A percentile compares a stretch with the other conserved stretches of the same genome.
Conservation (phyloP, 2,329 filamentous ascomycete genomes). For the Ilyonectria destructans region DNA sequence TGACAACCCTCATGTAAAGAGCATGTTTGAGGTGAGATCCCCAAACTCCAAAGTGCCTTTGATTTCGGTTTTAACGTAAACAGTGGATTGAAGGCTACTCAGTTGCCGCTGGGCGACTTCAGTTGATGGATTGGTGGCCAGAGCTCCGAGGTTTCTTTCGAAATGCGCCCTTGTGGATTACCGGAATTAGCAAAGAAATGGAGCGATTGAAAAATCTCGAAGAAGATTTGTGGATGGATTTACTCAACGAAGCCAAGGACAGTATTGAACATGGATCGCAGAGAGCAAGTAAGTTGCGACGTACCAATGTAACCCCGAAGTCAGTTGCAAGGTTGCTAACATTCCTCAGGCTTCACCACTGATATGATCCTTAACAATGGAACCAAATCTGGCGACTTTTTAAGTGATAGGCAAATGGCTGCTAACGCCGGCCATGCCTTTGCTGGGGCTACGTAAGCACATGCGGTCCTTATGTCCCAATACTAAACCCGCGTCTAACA, state of each 20-base stretch:
- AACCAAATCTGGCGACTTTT: slow-evolving; percentile 3
- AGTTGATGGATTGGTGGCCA: slow-evolving; percentile 27
- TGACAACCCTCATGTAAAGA: slow-evolving; percentile 8
- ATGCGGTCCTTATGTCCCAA: not conserved
- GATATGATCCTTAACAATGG: slow-evolving; percentile 21
- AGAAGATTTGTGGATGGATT: slow-evolving; percentile 16
- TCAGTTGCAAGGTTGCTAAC: not conserved
- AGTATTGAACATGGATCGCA: slow-evolving; percentile 16
- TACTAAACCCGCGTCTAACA: not conserved
- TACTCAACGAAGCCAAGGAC: slow-evolving; percentile 10
- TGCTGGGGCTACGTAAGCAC: slow-evolving; percentile 9
- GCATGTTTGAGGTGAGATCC: slow-evolving; percentile 12
- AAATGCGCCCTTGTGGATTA: slow-evolving; percentile 13
- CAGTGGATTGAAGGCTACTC: slow-evolving; percentile 24
- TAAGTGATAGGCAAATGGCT: slow-evolving; percentile 24
- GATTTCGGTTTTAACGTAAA: not conserved
- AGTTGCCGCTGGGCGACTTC: slow-evolving; percentile 17
- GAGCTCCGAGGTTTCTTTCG: slow-evolving; percentile 15
- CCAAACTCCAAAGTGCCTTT: too few relatives aligned
- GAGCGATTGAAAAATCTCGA: slow-evolving; percentile 21
- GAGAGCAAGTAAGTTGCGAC: slow-evolving; percentile 14
- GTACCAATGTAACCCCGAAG: not conserved
- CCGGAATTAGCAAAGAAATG: slow-evolving; percentile 20
- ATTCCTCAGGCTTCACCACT: slow-evolving; percentile 13
- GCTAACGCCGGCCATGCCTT: slow-evolving; percentile 20